phyloP scores from a whole-genome alignment of 2,329 filamentous ascomycete species.

The Fusarium gaditjirri region DNA sequence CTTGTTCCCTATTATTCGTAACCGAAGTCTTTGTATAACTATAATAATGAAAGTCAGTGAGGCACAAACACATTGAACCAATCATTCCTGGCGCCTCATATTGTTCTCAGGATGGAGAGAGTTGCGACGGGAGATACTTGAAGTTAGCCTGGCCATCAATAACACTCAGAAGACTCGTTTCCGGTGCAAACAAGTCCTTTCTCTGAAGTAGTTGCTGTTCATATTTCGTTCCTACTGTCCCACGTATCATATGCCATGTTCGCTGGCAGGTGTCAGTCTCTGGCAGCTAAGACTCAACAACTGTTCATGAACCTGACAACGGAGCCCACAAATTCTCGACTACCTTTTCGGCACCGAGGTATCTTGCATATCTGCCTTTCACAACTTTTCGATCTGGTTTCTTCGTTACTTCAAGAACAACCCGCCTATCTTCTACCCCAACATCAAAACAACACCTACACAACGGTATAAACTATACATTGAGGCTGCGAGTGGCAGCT shows the following conservation, averaged over 20 bases:
- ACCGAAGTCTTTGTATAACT: background rate
- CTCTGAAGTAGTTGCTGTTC: background rate
- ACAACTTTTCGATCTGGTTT: too few relatives aligned
- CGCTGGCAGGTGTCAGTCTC: background rate
- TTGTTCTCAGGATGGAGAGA: background rate
- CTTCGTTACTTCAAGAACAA: too few relatives aligned
- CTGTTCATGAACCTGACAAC: background rate
- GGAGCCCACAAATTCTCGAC: too few relatives aligned
- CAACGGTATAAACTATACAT: too few relatives aligned
- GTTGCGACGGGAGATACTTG: background rate
- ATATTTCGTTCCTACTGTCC: background rate
- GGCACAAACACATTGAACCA: background rate
- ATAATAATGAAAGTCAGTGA: background rate
- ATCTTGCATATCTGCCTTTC: too few relatives aligned
- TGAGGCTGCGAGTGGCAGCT: too few relatives aligned
- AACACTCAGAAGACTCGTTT: background rate
- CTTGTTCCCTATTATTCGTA: background rate
- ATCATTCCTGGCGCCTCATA: background rate
- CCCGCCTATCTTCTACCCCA: too few relatives aligned
- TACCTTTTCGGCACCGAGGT: too few relatives aligned
- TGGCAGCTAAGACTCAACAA: background rate
- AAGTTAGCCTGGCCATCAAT: background rate
- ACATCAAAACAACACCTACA: too few relatives aligned
- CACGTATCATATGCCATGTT: background rate
- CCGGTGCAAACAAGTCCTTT: background rate